Conservation (phyloP, 2,329 filamentous ascomycete species). For the Diaporthe caulivora region DNA sequence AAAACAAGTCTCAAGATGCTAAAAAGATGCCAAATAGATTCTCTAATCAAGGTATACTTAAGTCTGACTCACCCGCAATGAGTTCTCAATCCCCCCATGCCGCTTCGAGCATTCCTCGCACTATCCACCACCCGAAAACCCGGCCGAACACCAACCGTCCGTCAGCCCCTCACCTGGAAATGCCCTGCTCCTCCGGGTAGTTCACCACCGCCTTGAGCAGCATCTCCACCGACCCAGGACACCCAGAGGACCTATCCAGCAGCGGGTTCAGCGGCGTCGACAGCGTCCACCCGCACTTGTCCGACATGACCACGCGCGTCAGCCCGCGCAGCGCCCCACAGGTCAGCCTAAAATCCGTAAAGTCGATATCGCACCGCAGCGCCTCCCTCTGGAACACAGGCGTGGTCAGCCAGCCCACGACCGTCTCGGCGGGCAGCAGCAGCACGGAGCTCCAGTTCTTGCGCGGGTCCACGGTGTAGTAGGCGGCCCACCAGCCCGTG, state of each 20-base stretch:
- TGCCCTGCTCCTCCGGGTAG: not conserved
- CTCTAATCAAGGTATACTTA: not conserved
- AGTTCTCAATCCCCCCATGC: not conserved
- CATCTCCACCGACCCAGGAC: not conserved
- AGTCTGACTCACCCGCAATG: not conserved
- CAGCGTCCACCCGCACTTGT: not conserved
- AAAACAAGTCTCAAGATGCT: too few relatives aligned
- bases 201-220: not conserved
- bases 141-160: not conserved
- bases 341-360: not conserved
- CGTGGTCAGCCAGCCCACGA: not conserved
- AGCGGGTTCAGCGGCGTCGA: not conserved
- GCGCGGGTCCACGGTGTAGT: not conserved
- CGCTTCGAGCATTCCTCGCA: not conserved
- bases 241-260: not conserved
- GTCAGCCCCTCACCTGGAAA: not conserved
- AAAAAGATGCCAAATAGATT: too few relatives aligned
- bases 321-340: constrained; percentile 1
- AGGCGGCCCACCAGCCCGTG: not conserved
- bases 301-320: not conserved
- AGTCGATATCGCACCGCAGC: not conserved
- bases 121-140: not conserved
- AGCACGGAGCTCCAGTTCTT: not conserved
- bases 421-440: not conserved
- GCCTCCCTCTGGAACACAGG: not conserved